phyloP scores from a whole-genome alignment of 345 rosid genomes.

The Raphanus sativus region DNA sequence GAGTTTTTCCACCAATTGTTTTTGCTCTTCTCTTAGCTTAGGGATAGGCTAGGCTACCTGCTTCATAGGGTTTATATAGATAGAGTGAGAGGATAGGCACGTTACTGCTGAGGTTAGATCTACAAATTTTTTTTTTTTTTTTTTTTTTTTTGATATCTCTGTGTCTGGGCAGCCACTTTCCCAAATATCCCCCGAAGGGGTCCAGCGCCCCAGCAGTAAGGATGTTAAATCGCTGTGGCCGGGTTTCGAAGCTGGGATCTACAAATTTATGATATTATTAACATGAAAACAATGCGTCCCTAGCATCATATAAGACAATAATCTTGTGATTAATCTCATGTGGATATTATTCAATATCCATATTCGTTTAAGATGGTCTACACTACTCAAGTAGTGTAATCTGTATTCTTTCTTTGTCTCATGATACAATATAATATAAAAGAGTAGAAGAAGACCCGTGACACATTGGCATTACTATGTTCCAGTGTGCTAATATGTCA shows the following conservation, averaged over 20 bases:
- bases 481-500: background rate
- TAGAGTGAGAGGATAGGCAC: background rate
- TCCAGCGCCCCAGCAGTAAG: no score
- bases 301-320: constrained; percentile 29
- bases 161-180: no score
- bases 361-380: background rate
- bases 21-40: constrained; percentile 14
- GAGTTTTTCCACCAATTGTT: background rate
- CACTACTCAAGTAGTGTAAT: background rate
- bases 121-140: no score
- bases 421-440: no score
- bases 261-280: constrained; percentile 5
- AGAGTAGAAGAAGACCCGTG: background rate
- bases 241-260: no score
- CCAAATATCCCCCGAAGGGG: no score
- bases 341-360: constrained; percentile 14
- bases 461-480: background rate
- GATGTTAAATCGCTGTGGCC: no score
- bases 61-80: constrained; percentile 36
- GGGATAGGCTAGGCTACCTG: constrained; percentile 16
- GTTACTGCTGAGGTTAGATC: constrained; percentile 9
- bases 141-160: no score
- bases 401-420: background rate
- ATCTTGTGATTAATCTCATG: constrained; percentile 26
- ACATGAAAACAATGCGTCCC: constrained; percentile 35